Percentiles rank a stretch among this genome's conserved stretches.
These are phyloP conservation scores for Trichoderma orchidacearum DNA, from an alignment of 495 filamentous ascomycete species.

Conservation along the genomic window DNA sequence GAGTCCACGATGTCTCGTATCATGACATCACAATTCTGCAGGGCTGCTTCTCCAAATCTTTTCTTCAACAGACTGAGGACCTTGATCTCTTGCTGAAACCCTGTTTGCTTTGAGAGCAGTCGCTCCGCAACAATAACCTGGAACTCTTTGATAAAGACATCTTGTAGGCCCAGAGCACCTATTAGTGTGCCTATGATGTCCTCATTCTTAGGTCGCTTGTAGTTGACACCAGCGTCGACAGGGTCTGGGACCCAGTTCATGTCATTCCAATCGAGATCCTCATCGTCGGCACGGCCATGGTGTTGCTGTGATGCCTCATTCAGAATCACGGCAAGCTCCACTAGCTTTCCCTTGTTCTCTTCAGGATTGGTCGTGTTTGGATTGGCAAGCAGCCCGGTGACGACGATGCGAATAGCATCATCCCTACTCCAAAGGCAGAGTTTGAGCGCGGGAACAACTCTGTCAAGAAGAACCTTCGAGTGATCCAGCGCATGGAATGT, in stretches of 20 bases:
- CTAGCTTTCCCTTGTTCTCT: slow-evolving; percentile 30
- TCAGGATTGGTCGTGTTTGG: slow-evolving; percentile 36
- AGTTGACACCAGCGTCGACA: slow-evolving; percentile 83
- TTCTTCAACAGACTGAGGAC: slow-evolving; percentile 82
- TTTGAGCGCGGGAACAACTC: slow-evolving; percentile 71
- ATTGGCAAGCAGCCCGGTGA: slow-evolving; percentile 70
- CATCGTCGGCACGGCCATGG: slow-evolving; percentile 28
- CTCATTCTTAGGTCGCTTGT: slow-evolving; percentile 71
- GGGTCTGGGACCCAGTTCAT: slow-evolving; percentile 87
- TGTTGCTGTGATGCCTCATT: slow-evolving; percentile 41
- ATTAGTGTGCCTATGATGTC: slow-evolving; percentile 91
- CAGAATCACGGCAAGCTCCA: slow-evolving; percentile 66
- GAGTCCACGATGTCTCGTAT: slow-evolving; percentile 87
- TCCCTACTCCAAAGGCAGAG: slow-evolving; percentile 86
- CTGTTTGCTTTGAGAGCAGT: slow-evolving; percentile 54
- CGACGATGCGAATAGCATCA: slow-evolving; percentile 79
- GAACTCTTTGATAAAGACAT: slow-evolving; percentile 88
- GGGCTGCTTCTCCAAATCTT: slow-evolving; percentile 69
- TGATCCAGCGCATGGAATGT: slow-evolving; percentile 82
- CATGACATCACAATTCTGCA: slow-evolving; percentile 96
- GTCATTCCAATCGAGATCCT: slow-evolving; percentile 77
- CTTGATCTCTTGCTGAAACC: slow-evolving; percentile 58
- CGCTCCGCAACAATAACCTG: slow-evolving; percentile 72
- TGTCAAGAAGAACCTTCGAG: slow-evolving; percentile 79
- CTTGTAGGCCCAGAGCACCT: slow-evolving; percentile 70